Conservation (phyloP, 148 eudicot species). For the Simmondsia chinensis region DNA sequence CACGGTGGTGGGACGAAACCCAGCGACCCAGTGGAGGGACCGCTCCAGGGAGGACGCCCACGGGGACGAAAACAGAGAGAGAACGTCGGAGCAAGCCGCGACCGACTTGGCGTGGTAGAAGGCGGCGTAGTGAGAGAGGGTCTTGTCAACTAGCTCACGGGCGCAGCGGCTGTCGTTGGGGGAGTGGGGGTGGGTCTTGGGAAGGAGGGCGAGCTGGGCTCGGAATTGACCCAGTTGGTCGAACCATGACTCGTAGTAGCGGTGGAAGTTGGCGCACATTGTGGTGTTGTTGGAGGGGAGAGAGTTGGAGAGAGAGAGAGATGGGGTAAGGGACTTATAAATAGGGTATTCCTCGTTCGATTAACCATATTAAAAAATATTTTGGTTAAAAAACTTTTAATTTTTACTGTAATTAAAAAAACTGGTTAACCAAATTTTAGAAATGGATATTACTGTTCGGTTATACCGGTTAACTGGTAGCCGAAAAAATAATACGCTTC, state of each 20-base stretch:
- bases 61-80: slow-evolving; percentile 38
- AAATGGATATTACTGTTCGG: too few relatives aligned
- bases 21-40: slow-evolving; percentile 63
- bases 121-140: slow-evolving; percentile 35
- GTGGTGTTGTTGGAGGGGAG: too few relatives aligned
- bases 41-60: slow-evolving; percentile 74
- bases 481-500: too few relatives aligned
- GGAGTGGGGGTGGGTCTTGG: slow-evolving; percentile 25
- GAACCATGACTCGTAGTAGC: slow-evolving; percentile 48
- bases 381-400: too few relatives aligned
- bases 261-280: slow-evolving; percentile 22
- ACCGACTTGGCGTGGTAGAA: slow-evolving; percentile 40
- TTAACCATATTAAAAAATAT: too few relatives aligned
- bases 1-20: slow-evolving; percentile 85
- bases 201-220: slow-evolving; percentile 25
- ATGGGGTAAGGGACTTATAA: neutral
- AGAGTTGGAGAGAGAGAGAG: neutral
- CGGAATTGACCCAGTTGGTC: slow-evolving; percentile 43
- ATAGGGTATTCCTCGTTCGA: too few relatives aligned
- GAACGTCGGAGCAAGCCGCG: slow-evolving; percentile 33
- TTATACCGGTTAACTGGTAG: too few relatives aligned
- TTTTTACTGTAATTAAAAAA: too few relatives aligned
- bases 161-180: slow-evolving; percentile 15
- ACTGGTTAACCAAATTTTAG: too few relatives aligned
- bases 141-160: slow-evolving; percentile 27